phyloP scores from a whole-genome alignment of 805 yeast genomes.

The Sugiyamaella lignohabitans region DNA sequence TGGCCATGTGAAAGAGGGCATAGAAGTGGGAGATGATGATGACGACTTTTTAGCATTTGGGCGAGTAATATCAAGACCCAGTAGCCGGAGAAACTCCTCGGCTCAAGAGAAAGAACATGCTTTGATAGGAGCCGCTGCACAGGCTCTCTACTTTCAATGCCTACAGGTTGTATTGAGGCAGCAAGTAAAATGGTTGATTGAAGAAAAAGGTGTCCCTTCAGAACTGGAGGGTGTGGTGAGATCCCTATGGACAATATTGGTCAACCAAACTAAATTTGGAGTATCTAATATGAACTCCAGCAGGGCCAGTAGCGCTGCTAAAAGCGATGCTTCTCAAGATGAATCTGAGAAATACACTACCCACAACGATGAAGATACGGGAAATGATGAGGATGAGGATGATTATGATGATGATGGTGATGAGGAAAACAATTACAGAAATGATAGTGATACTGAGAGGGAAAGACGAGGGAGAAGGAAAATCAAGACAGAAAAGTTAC shows the following conservation, averaged over 20 bases:
- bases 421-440: slow-evolving; percentile 40
- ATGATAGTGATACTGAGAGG: too few relatives aligned
- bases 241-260: slow-evolving; percentile 12
- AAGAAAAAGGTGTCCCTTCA: slow-evolving; percentile 24
- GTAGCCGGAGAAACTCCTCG: slow-evolving; percentile 2
- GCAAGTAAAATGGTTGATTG: slow-evolving; percentile 41
- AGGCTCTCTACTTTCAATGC: slow-evolving; percentile 35
- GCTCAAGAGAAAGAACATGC: slow-evolving; percentile 17
- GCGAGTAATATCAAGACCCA: slow-evolving; percentile 11
- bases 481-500: background rate
- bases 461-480: too few relatives aligned
- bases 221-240: slow-evolving; percentile 20
- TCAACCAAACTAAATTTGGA: background rate
- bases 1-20: slow-evolving; percentile 82
- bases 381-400: background rate
- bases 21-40: slow-evolving; percentile 79
- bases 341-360: too few relatives aligned
- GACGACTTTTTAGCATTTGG: slow-evolving; percentile 39
- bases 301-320: too few relatives aligned
- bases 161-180: slow-evolving; percentile 31
- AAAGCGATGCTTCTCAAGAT: background rate
- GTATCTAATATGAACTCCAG: too few relatives aligned
- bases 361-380: background rate
- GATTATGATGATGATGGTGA: slow-evolving; percentile 12
- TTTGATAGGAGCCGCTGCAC: slow-evolving; percentile 46